Evolutionary conservation across 2,329 filamentous ascomycete species (phyloP).

Genomic region (Aspergillus novoparasiticus): DNA sequence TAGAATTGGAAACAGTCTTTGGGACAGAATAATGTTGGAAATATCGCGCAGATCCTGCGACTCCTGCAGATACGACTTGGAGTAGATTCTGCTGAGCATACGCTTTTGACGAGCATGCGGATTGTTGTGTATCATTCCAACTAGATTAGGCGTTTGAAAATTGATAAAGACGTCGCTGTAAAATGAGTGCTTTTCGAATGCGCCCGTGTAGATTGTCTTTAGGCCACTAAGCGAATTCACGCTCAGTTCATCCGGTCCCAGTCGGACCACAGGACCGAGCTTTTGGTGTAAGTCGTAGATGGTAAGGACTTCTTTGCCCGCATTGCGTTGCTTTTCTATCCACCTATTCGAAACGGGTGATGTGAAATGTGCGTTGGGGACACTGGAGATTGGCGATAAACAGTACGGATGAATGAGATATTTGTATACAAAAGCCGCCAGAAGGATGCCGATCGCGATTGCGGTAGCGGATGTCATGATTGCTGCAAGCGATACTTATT

Average conservation of each 20-base stretch:
- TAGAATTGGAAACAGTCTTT: slow-evolving; percentile 60
- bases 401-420: slow-evolving; percentile 36
- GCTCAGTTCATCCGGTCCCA: slow-evolving; percentile 66
- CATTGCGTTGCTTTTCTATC: slow-evolving; percentile 62
- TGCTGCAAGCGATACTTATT: not conserved
- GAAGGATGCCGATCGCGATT: not conserved
- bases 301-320: slow-evolving; percentile 58
- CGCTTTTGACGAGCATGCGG: slow-evolving; percentile 69
- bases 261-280: slow-evolving; percentile 60
- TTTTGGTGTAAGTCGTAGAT: slow-evolving; percentile 58
- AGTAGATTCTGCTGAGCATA: slow-evolving; percentile 74
- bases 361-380: slow-evolving; percentile 67
- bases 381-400: slow-evolving; percentile 60
- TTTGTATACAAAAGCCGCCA: slow-evolving; percentile 22
- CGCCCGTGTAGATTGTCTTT: slow-evolving; percentile 65
- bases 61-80: slow-evolving; percentile 67
- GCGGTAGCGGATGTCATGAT: not conserved
- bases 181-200: slow-evolving; percentile 69
- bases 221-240: slow-evolving; percentile 63
- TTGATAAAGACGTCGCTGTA: slow-evolving; percentile 67
- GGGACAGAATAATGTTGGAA: slow-evolving; percentile 56
- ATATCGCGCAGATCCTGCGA: slow-evolving; percentile 59
- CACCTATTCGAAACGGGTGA: slow-evolving; percentile 61
- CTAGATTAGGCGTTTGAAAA: slow-evolving; percentile 65
- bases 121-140: slow-evolving; percentile 61